These are phyloP conservation scores for Talinum fruticosum DNA, from an alignment of 148 eudicot species.

Conservation along the genomic window DNA sequence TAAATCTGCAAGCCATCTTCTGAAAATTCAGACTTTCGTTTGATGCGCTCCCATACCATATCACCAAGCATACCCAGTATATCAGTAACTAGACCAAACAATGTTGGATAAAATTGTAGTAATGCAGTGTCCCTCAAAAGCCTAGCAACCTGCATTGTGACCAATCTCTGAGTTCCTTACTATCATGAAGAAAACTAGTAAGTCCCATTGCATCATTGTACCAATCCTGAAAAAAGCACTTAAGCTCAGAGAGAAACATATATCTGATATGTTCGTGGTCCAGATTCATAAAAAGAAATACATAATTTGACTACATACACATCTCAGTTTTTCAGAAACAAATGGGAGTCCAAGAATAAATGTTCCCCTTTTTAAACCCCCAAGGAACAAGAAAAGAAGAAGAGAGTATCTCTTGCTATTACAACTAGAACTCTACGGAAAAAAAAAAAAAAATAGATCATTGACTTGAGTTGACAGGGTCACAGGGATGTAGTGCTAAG, in stretches of 20 bases:
- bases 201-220: neutral
- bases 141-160: slow-evolving; percentile 62
- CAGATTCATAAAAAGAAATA: neutral
- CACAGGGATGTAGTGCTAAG: too few relatives aligned
- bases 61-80: slow-evolving; percentile 74
- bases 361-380: too few relatives aligned
- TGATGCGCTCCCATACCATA: slow-evolving; percentile 75
- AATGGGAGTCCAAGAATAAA: too few relatives aligned
- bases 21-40: slow-evolving; percentile 53
- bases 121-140: slow-evolving; percentile 59
- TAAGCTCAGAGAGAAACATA: neutral
- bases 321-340: too few relatives aligned
- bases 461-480: too few relatives aligned
- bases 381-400: too few relatives aligned
- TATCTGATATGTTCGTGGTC: neutral
- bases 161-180: slow-evolving; percentile 2
- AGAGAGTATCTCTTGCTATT: too few relatives aligned
- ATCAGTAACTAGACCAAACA: slow-evolving; percentile 69
- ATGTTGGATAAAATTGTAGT: slow-evolving; percentile 72
- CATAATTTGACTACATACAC: neutral
- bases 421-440: too few relatives aligned
- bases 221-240: neutral
- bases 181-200: neutral
- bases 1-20: slow-evolving; percentile 44
- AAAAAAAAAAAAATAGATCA: too few relatives aligned